phyloP scores from a whole-genome alignment of 2,329 filamentous ascomycete species.

The Tricladium varicosporioides region DNA sequence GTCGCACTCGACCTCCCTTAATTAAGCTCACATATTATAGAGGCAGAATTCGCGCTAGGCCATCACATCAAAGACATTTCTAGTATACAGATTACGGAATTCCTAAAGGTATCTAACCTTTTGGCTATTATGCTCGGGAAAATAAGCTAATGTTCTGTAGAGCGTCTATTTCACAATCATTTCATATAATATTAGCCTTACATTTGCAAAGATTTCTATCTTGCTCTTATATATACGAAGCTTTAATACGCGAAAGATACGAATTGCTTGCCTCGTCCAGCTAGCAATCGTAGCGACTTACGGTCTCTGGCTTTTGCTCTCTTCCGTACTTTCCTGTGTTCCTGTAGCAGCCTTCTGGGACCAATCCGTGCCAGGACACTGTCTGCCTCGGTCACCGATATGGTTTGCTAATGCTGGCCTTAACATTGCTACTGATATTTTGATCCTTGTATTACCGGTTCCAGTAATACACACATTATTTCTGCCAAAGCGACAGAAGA shows the following conservation, averaged over 20 bases:
- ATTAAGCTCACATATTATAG: neutral
- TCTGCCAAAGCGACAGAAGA: constrained; percentile 6
- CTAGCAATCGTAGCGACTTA: constrained; percentile 6
- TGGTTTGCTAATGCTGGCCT: constrained; percentile 1
- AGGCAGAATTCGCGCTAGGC: constrained; percentile 3
- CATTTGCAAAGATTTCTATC: constrained; percentile 12
- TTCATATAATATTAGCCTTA: constrained; percentile 32
- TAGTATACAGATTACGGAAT: neutral
- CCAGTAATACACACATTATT: constrained; percentile 1
- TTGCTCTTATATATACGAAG: constrained; percentile 15
- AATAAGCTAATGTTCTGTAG: neutral
- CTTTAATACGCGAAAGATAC: constrained; percentile 7
- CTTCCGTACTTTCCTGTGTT: constrained; percentile 12
- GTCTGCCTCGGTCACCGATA: neutral
- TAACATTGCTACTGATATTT: constrained; percentile 8
- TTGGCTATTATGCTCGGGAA: neutral
- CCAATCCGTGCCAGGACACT: neutral
- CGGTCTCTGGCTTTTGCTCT: constrained; percentile 4
- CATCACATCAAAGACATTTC: neutral
- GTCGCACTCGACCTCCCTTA: neutral
- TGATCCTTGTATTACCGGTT: constrained; percentile 7
- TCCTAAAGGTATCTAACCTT: neutral
- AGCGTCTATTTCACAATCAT: constrained; percentile 33
- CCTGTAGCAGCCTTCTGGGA: constrained; percentile 16
- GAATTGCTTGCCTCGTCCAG: neutral